phyloP scores from a whole-genome alignment of 345 rosid species.

The Gossypium turneri region DNA sequence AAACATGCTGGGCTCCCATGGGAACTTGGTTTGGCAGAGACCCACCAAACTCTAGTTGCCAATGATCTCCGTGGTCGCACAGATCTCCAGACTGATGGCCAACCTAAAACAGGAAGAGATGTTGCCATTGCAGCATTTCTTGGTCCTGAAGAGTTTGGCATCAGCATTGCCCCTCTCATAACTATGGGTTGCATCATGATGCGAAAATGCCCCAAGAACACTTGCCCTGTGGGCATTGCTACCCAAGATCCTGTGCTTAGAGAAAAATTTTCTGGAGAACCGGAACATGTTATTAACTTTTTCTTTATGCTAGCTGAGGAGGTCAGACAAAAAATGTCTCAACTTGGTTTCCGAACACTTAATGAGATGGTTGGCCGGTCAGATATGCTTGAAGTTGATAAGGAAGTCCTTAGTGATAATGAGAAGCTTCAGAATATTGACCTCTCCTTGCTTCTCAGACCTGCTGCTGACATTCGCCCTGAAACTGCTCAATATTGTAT shows the following conservation, averaged over 20 bases:
- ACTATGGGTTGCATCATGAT: constrained; percentile 99
- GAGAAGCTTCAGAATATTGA: constrained; percentile 89
- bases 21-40: constrained; percentile 99
- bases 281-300: constrained; percentile 94
- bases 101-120: constrained; percentile 95
- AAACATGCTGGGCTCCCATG: constrained; percentile 98
- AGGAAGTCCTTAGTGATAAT: constrained; percentile 64
- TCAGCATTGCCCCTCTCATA: constrained; percentile 97
- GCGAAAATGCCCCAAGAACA: constrained; percentile 98
- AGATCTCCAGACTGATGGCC: constrained; percentile 95
- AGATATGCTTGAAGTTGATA: constrained; percentile 96
- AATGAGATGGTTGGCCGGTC: constrained; percentile 97
- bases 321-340: constrained; percentile 88
- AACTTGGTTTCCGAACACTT: constrained; percentile 74
- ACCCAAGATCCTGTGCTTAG: constrained; percentile 99
- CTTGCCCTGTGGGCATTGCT: constrained; percentile 98
- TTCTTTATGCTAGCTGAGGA: constrained; percentile 99
- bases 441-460: constrained; percentile 72
- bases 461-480: constrained; percentile 92
- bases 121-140: constrained; percentile 97
- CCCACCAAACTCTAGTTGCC: constrained; percentile 98
- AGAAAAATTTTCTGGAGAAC: constrained; percentile 95
- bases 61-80: constrained; percentile 98
- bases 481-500: constrained; percentile 89
- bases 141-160: constrained; percentile 98